phyloP scores from a whole-genome alignment of 345 rosid species.

The Eucalyptus polybractea region DNA sequence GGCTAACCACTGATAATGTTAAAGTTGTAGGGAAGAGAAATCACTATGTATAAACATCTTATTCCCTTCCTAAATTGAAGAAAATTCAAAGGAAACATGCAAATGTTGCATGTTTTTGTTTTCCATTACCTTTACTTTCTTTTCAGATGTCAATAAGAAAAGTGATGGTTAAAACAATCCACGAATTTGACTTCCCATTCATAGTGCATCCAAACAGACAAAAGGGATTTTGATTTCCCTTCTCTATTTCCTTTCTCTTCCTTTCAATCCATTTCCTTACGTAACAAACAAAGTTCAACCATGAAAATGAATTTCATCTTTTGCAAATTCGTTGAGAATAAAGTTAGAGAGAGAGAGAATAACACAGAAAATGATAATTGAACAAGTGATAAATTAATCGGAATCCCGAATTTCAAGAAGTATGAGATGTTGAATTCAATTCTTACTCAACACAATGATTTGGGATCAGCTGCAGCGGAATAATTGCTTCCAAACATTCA shows the following conservation, averaged over 20 bases:
- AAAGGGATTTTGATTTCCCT: background rate
- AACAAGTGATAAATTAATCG: background rate
- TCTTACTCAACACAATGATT: background rate
- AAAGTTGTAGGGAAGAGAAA: background rate
- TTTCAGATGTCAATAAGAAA: background rate
- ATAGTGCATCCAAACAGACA: background rate
- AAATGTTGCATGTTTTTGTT: background rate
- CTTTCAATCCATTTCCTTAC: background rate
- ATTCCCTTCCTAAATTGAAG: background rate
- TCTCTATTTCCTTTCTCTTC: background rate
- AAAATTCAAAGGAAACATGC: background rate
- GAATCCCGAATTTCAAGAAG: background rate
- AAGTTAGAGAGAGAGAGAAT: background rate
- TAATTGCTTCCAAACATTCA: background rate
- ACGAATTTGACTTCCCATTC: background rate
- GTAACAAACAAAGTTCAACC: background rate
- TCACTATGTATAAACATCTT: background rate
- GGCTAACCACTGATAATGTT: background rate
- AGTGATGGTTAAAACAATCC: background rate
- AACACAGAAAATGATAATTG: background rate
- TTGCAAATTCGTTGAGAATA: background rate
- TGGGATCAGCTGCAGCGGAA: background rate
- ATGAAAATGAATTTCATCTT: background rate
- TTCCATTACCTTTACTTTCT: background rate
- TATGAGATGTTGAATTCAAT: background rate